phyloP scores from a whole-genome alignment of 345 rosid genomes.

The Linum usitatissimum region DNA sequence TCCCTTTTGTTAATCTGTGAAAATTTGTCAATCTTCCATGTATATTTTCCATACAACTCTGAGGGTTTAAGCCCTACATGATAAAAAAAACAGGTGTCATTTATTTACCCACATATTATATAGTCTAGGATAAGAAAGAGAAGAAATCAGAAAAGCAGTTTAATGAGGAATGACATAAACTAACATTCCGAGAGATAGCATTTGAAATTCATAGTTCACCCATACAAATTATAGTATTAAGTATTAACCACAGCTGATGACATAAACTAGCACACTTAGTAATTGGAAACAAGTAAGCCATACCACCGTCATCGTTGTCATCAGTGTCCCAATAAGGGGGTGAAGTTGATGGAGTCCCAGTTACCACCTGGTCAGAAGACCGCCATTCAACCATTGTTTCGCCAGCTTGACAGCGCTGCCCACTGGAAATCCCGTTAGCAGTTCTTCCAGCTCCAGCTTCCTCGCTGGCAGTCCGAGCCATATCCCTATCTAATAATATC shows the following conservation, averaged over 20 bases:
- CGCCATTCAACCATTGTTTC: slow-evolving; percentile 91
- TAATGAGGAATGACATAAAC: background rate
- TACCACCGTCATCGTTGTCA: slow-evolving; percentile 67
- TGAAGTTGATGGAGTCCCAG: slow-evolving; percentile 76
- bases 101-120: slow-evolving; percentile 4
- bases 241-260: background rate
- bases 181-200: background rate
- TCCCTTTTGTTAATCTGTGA: slow-evolving; percentile 76
- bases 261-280: background rate
- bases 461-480: slow-evolving; percentile 58
- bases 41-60: slow-evolving; percentile 57
- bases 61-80: slow-evolving; percentile 63
- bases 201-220: background rate
- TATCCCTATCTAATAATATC: slow-evolving; percentile 35
- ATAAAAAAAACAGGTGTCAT: slow-evolving; percentile 16
- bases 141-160: background rate
- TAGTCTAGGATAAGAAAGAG: background rate
- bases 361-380: slow-evolving; percentile 86
- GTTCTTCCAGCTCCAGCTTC: slow-evolving; percentile 68
- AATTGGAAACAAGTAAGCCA: slow-evolving; percentile 2
- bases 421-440: slow-evolving; percentile 47
- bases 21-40: slow-evolving; percentile 90
- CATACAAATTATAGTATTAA: background rate
- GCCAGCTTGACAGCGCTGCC: slow-evolving; percentile 51
- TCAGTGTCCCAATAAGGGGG: slow-evolving; percentile 89